These are phyloP conservation scores for Talaromyces proteolyticus DNA, from an alignment of 495 filamentous ascomycete species.

Conservation along the genomic window DNA sequence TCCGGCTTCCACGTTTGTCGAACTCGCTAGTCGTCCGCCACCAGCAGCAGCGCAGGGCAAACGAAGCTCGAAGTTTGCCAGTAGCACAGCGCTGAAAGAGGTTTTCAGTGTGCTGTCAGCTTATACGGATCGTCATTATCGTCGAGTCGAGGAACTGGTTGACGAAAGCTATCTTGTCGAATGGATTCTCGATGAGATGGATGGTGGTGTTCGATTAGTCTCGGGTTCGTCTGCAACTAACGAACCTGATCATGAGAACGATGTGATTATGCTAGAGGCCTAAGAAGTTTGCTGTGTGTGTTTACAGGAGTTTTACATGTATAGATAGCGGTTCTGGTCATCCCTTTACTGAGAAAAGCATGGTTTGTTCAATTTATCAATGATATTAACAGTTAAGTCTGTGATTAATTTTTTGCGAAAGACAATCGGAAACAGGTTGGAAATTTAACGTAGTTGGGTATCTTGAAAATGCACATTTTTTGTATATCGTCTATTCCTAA, in stretches of 20 bases:
- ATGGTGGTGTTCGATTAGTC: slow-evolving; percentile 50
- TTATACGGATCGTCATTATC: slow-evolving; percentile 91
- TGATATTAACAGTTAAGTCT: background rate
- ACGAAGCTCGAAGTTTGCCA: slow-evolving; percentile 24
- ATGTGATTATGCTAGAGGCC: slow-evolving; percentile 38
- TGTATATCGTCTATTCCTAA: background rate
- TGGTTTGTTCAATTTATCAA: background rate
- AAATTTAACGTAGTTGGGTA: background rate
- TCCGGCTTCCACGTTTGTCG: slow-evolving; percentile 65
- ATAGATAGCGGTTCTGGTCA: background rate
- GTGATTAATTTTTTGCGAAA: background rate
- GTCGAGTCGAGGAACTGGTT: slow-evolving; percentile 77
- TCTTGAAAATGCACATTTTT: background rate
- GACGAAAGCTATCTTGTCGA: slow-evolving; percentile 94
- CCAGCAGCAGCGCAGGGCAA: slow-evolving; percentile 27
- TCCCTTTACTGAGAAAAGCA: background rate
- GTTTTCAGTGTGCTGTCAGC: slow-evolving; percentile 74
- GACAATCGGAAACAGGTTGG: background rate
- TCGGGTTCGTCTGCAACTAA: slow-evolving; percentile 8
- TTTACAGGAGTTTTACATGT: slow-evolving; percentile 5
- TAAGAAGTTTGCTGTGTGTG: slow-evolving; percentile 16
- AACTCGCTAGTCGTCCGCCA: slow-evolving; percentile 41
- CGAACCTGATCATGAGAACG: slow-evolving; percentile 35
- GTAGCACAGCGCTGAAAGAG: slow-evolving; percentile 66
- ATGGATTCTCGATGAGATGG: slow-evolving; percentile 92